Percentiles rank a stretch among this genome's conserved stretches.
Conservation (phyloP, 73 alveolate genomes). For the Stentor roeselii region DNA sequence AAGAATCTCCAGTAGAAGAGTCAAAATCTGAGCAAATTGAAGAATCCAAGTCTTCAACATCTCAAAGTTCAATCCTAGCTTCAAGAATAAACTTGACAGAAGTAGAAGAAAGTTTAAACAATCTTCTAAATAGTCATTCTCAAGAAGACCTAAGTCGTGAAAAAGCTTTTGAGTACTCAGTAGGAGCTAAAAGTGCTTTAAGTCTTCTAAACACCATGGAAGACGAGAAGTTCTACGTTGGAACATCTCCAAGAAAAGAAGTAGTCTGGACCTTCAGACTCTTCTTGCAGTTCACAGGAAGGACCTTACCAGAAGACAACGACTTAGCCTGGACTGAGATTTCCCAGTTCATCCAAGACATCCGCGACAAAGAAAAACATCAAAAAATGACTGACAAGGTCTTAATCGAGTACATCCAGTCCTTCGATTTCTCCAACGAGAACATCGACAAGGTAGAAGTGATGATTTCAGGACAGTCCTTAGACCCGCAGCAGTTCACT, state of each 20-base stretch:
- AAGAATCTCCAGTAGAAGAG: too few relatives aligned
- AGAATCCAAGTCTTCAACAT: too few relatives aligned
- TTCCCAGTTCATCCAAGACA: not conserved
- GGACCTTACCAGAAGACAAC: not conserved
- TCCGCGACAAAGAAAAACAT: not conserved
- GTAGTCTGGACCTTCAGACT: not conserved
- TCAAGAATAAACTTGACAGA: constrained; percentile 35
- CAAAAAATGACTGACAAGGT: too few relatives aligned
- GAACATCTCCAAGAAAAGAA: not conserved
- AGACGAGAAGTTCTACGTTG: not conserved
- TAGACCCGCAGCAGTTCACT: too few relatives aligned
- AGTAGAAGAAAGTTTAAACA: not conserved
- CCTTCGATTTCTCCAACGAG: not conserved
- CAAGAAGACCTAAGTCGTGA: not conserved
- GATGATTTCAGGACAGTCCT: not conserved
- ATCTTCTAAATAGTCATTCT: not conserved
- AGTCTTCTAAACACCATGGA: not conserved
- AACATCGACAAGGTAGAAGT: not conserved
- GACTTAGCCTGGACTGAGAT: not conserved
- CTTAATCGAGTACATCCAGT: not conserved
- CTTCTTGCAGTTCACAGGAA: not conserved
- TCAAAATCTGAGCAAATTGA: too few relatives aligned
- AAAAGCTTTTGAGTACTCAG: not conserved
- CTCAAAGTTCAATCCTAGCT: constrained; percentile 31
- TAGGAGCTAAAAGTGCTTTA: not conserved